These are phyloP conservation scores for Didymella arachidicola DNA, from an alignment of 2,329 filamentous ascomycete genomes.

Conservation along the genomic window DNA sequence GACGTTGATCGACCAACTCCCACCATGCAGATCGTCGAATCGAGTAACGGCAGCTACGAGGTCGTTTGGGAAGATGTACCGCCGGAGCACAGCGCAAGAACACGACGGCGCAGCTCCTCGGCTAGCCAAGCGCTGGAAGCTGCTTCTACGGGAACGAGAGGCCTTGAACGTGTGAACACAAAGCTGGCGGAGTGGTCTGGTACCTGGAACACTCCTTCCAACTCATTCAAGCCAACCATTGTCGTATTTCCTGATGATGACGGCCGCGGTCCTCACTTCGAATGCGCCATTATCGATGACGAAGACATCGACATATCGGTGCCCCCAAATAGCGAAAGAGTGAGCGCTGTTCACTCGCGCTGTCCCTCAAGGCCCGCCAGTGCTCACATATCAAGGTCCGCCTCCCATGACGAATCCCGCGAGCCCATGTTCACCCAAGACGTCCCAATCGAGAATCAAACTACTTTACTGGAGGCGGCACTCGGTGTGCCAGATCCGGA, in stretches of 20 bases:
- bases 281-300: conserved; percentile 30
- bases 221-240: conserved; percentile 35
- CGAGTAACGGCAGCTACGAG: conserved; percentile 38
- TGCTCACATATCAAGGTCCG: conserved; percentile 23
- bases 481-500: conserved; percentile 22
- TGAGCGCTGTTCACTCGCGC: conserved; percentile 33
- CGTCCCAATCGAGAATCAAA: not conserved
- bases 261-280: conserved; percentile 15
- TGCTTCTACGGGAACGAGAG: conserved; percentile 24
- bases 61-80: conserved; percentile 45
- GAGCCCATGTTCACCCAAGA: not conserved
- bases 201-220: conserved; percentile 25
- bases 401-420: conserved; percentile 23
- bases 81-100: conserved; percentile 17
- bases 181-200: conserved; percentile 45
- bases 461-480: not conserved
- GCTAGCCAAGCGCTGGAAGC: conserved; percentile 31
- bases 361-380: conserved; percentile 33
- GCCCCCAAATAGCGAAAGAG: conserved; percentile 43
- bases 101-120: conserved; percentile 28
- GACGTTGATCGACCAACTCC: conserved; percentile 35
- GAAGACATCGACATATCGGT: conserved; percentile 33
- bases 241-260: conserved; percentile 42
- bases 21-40: conserved; percentile 46
- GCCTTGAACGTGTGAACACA: conserved; percentile 42